Evolutionary conservation across 2,329 filamentous ascomycete genomes (phyloP).

Genomic region (Pestalotiopsis sp.): DNA sequence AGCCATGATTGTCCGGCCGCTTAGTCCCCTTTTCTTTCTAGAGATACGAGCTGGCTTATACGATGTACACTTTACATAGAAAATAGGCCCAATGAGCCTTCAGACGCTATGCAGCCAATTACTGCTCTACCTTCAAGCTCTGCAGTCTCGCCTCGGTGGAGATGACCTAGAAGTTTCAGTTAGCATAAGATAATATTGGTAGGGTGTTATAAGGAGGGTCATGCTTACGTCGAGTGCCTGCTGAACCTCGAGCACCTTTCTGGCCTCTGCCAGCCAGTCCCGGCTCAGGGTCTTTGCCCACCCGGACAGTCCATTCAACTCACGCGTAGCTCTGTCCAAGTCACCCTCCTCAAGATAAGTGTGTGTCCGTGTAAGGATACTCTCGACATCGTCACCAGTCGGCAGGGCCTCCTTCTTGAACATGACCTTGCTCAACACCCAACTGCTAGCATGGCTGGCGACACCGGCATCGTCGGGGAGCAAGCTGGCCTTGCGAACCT

Average conservation of each 20-base stretch:
- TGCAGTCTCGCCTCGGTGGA: conserved; percentile 87
- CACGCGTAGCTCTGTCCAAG: conserved; percentile 85
- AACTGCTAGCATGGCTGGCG: conserved; percentile 88
- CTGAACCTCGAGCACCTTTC: conserved; percentile 90
- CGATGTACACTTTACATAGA: conserved; percentile 14
- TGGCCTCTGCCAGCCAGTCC: conserved; percentile 90
- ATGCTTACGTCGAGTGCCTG: conserved; percentile 88
- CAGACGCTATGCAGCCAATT: background rate
- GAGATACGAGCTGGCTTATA: conserved; percentile 6
- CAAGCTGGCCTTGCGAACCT: conserved; percentile 92
- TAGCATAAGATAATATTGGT: conserved; percentile 19
- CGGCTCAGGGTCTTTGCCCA: conserved; percentile 95
- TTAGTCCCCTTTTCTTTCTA: conserved; percentile 9
- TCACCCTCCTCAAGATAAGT: conserved; percentile 91
- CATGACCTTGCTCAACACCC: conserved; percentile 88
- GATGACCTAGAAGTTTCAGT: conserved; percentile 67
- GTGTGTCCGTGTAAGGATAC: conserved; percentile 86
- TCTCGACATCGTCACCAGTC: conserved; percentile 88
- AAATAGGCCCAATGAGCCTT: background rate
- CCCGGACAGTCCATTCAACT: conserved; percentile 90
- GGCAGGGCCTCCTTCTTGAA: conserved; percentile 93
- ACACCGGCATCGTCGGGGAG: conserved; percentile 93
- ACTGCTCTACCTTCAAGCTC: conserved; percentile 80
- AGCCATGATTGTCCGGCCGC: background rate
- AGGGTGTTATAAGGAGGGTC: background rate